Percentiles rank a stretch among this genome's conserved stretches.
These are phyloP conservation scores for Saraca asoca DNA, from an alignment of 331 rosid genomes.

Conservation along the genomic window DNA sequence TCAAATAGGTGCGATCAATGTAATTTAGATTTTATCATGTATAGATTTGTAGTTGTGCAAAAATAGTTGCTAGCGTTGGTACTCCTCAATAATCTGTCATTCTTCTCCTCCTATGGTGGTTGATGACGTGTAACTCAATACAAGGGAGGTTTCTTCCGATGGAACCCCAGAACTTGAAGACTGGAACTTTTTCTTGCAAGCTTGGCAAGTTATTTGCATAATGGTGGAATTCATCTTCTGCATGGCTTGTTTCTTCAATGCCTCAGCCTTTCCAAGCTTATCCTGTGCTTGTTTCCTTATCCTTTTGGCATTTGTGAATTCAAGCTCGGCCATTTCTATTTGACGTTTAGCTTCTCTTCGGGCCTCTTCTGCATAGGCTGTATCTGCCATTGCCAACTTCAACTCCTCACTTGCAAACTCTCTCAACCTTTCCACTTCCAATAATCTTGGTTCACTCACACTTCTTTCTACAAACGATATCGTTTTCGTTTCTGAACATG, in stretches of 20 bases:
- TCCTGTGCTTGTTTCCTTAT: conserved; percentile 82
- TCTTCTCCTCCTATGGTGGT: conserved; percentile 76
- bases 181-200: conserved; percentile 75
- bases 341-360: conserved; percentile 76
- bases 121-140: conserved; percentile 78
- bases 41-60: no score
- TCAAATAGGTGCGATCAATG: no score
- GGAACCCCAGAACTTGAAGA: conserved; percentile 48
- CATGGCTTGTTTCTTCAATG: conserved; percentile 73
- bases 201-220: conserved; percentile 80
- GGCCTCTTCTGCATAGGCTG: conserved; percentile 76
- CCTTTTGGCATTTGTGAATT: conserved; percentile 76
- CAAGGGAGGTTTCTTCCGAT: conserved; percentile 76
- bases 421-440: conserved; percentile 51
- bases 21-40: no score
- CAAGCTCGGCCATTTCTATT: conserved; percentile 77
- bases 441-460: conserved; percentile 24
- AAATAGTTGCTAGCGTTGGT: conserved; percentile 12
- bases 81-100: conserved; percentile 29
- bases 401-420: conserved; percentile 53
- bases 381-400: conserved; percentile 72
- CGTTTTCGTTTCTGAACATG: no score
- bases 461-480: conserved; percentile 25
- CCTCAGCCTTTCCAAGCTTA: conserved; percentile 70
- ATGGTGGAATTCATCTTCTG: conserved; percentile 70